Conservation (phyloP, 768 basidiomycete genomes). For the Suillus decipiens region DNA sequence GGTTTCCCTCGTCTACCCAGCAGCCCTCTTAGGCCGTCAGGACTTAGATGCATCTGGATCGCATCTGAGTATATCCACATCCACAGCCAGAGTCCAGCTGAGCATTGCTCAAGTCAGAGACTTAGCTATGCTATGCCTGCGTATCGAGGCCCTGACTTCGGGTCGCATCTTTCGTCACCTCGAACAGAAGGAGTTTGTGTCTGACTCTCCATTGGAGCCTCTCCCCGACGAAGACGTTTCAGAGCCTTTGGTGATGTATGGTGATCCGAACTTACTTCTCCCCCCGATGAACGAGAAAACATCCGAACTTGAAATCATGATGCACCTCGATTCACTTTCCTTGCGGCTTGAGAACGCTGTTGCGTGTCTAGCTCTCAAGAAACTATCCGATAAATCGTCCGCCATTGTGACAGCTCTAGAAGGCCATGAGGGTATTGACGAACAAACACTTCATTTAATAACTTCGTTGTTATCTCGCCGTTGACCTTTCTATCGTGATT, state of each 20-base stretch:
- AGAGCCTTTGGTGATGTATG: slow-evolving; percentile 46
- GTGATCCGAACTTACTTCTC: slow-evolving; percentile 62
- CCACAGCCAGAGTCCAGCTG: slow-evolving; percentile 53
- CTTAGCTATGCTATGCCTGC: slow-evolving; percentile 70
- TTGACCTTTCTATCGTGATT: slow-evolving; percentile 15
- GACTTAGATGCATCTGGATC: slow-evolving; percentile 45
- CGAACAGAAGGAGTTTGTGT: slow-evolving; percentile 40
- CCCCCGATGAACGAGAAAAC: slow-evolving; percentile 71
- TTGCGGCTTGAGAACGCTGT: slow-evolving; percentile 77
- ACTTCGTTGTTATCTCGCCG: slow-evolving; percentile 35
- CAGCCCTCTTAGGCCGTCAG: slow-evolving; percentile 68
- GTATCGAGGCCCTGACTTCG: slow-evolving; percentile 76
- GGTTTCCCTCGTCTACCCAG: slow-evolving; percentile 84
- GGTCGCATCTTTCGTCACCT: slow-evolving; percentile 57
- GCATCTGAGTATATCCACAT: slow-evolving; percentile 14
- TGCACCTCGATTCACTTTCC: slow-evolving; percentile 75
- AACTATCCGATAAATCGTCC: slow-evolving; percentile 18
- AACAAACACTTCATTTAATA: slow-evolving; percentile 48
- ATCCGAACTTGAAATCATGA: slow-evolving; percentile 69
- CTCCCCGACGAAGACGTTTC: slow-evolving; percentile 23
- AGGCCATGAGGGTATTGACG: slow-evolving; percentile 43
- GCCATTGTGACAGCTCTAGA: slow-evolving; percentile 39
- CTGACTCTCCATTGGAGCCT: slow-evolving; percentile 17
- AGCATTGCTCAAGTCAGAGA: slow-evolving; percentile 74
- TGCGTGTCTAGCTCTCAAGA: slow-evolving; percentile 27